Evolutionary conservation across 2,329 filamentous ascomycete genomes (phyloP).

Genomic region (Onygenales sp.): DNA sequence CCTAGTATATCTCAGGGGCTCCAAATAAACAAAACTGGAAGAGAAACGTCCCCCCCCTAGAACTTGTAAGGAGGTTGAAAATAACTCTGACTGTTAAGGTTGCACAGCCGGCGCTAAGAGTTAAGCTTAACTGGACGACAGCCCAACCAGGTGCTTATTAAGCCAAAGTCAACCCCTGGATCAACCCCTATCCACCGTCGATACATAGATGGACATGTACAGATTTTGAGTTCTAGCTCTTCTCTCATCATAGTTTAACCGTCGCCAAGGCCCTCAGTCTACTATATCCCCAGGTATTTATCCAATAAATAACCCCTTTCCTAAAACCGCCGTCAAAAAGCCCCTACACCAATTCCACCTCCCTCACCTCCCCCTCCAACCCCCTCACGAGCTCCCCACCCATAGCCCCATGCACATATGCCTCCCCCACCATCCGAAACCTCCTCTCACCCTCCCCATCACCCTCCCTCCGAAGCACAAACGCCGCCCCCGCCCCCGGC

Average conservation of each 20-base stretch:
- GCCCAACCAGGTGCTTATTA: neutral
- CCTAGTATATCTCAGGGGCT: no score
- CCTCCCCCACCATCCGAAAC: constrained; percentile 10
- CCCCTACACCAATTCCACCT: constrained; percentile 1
- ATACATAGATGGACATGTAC: no score
- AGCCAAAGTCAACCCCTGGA: neutral
- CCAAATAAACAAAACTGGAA: no score
- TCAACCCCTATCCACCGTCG: neutral
- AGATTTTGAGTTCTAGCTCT: no score
- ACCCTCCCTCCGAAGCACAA: constrained; percentile 4
- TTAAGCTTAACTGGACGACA: constrained; percentile 1
- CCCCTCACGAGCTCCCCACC: constrained; percentile 7
- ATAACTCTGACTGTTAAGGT: neutral
- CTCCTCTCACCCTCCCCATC: neutral
- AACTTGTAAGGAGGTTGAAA: neutral
- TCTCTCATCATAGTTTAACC: no score
- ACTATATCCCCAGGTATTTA: no score
- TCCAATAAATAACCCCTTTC: no score
- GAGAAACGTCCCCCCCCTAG: neutral
- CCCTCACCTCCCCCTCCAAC: neutral
- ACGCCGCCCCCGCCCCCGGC: constrained; percentile 8
- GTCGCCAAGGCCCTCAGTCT: no score
- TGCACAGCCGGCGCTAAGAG: neutral
- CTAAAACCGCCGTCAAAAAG: neutral
- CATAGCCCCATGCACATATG: constrained; percentile 12